Base-by-base conservation (phyloP, 2,329 filamentous ascomycete genomes). In the Calonectria pauciramosa region DNA sequence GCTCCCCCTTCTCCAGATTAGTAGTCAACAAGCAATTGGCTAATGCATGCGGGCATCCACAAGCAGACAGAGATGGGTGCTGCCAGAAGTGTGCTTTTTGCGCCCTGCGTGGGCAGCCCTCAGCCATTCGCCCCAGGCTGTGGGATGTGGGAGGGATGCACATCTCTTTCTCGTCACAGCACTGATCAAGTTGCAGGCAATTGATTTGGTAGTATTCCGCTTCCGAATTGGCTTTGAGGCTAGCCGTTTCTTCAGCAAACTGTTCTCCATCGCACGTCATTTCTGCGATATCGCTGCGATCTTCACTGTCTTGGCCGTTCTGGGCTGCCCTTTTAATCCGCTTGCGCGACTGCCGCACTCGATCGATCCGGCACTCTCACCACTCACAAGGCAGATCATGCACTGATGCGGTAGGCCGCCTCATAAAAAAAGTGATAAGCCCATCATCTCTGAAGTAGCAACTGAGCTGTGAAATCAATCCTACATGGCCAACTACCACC, bases 211-310 rank as follows among this genome's bases (percentile, higher is more conserved):
- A 38, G 54, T 38, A 72, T 51, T 54, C 69, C 14, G 23, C 52
- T n/a, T 41, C 56, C 38, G 30, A 34, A 47, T 59, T 28, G 26
- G 36, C 30, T 59, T 38, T 32, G 14, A 52, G 30, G 34, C 20
- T 47, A 66, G 14, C 54, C n/a, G 20, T 52, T n/a, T 41, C 32
- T 20, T 26, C 34, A 54, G 34, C 44, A 28, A 54, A 32, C 49
- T 26, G 30, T 51, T 49, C 30, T 54, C 49, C 60, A 49, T 41
- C 30, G 36, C 63, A 68, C 36, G 51, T 66, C 66, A 70, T 52
- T 66, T 28, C 23, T 66, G 71, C 71, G 66, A 73, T 52, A 51
- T 70, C 71, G 71, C 71, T 41, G 66, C 23, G 71, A 70, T 70
- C 71, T 49, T 70, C 59, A 32, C 8, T n/a, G 13, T 10, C 16